phyloP scores from a whole-genome alignment of 495 filamentous ascomycete species.

The Poronia punctata region DNA sequence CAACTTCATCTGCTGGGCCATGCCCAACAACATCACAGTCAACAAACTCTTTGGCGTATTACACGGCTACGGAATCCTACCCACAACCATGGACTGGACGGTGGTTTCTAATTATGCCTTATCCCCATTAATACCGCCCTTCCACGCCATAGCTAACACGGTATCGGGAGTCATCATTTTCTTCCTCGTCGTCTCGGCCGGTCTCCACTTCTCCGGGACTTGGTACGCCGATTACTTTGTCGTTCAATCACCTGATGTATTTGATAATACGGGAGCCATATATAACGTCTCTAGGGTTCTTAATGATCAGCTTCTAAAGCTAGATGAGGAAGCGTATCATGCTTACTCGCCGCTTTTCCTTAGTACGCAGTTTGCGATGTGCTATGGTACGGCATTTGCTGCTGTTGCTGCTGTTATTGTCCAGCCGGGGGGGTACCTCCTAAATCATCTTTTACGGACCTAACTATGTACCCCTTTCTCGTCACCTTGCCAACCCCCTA shows the following conservation, averaged over 20 bases:
- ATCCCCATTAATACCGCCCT: constrained; percentile 62
- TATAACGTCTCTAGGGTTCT: constrained; percentile 52
- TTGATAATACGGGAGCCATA: constrained; percentile 51
- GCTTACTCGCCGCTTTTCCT: constrained; percentile 56
- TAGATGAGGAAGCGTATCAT: constrained; percentile 47
- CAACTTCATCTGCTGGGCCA: constrained; percentile 57
- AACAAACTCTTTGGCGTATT: constrained; percentile 64
- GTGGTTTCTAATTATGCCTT: constrained; percentile 56
- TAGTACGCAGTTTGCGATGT: constrained; percentile 54
- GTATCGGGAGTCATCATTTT: constrained; percentile 48
- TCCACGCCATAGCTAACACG: constrained; percentile 57
- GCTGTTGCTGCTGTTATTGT: constrained; percentile 60
- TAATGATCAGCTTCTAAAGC: constrained; percentile 35
- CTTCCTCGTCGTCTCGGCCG: constrained; percentile 44
- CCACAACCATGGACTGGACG: constrained; percentile 60
- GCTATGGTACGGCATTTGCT: constrained; percentile 64
- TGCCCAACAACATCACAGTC: constrained; percentile 54
- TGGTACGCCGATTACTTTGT: constrained; percentile 58
- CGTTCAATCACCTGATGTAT: constrained; percentile 47
- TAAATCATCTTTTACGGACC: no score
- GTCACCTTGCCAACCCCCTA: no score
- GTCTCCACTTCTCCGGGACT: constrained; percentile 56
- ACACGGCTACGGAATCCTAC: constrained; percentile 53
- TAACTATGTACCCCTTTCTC: no score
- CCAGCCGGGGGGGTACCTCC: no score